Percentiles rank a stretch among this genome's conserved stretches.
These are phyloP conservation scores for Macrolepiota albuminosa DNA, from an alignment of 768 basidiomycete genomes.

Conservation along the genomic window DNA sequence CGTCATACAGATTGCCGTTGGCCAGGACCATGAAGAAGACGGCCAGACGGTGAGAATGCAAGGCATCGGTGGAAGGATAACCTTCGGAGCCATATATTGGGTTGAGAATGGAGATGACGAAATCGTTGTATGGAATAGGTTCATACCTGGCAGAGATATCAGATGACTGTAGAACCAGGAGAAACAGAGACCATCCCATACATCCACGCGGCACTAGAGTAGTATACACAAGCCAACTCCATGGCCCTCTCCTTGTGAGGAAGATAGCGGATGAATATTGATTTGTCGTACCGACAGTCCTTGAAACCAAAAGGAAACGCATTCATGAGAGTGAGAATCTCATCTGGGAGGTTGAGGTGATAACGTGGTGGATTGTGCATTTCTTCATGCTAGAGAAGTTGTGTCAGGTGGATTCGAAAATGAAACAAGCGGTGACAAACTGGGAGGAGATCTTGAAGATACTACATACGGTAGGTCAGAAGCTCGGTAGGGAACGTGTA, in stretches of 20 bases:
- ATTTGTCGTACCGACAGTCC: constrained; percentile 31
- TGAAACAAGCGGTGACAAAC: constrained; percentile 16
- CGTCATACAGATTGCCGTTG: constrained; percentile 41
- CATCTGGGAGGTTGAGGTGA: constrained; percentile 33
- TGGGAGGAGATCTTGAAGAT: constrained; percentile 34
- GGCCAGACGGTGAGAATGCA: constrained; percentile 45
- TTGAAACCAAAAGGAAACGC: constrained; percentile 47
- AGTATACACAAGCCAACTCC: constrained; percentile 38
- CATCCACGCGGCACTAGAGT: constrained; percentile 43
- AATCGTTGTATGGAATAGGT: constrained; percentile 38
- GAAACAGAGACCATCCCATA: constrained; percentile 18
- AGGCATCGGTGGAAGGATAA: constrained; percentile 23
- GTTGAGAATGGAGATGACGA: constrained; percentile 32
- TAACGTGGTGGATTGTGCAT: constrained; percentile 11
- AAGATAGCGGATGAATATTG: constrained; percentile 34
- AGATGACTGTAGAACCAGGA: constrained; percentile 1
- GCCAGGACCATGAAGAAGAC: constrained; percentile 50
- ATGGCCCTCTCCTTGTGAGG: constrained; percentile 35
- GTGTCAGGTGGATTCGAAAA: neutral
- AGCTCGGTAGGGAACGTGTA: neutral
- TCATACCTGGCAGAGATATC: constrained; percentile 33
- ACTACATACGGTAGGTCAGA: constrained; percentile 19
- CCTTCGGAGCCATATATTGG: constrained; percentile 36
- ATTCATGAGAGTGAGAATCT: constrained; percentile 39
- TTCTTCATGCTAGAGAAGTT: constrained; percentile 15